phyloP scores from a whole-genome alignment of 2,329 filamentous ascomycete genomes.

The Cercospora sojina region DNA sequence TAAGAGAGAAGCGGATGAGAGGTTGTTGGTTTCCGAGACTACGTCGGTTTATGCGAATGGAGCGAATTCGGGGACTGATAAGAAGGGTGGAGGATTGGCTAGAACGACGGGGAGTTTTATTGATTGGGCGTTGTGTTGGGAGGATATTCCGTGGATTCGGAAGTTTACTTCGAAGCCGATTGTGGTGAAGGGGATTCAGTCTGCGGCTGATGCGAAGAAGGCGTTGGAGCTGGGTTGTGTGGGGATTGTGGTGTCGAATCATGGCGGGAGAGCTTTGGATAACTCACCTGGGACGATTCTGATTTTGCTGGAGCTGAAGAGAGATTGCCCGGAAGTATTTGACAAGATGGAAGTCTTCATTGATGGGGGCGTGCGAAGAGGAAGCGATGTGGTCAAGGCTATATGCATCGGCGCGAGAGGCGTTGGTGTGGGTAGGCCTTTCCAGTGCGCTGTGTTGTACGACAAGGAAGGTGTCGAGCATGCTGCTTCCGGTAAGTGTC shows the following conservation, averaged over 20 bases:
- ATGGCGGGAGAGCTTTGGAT: constrained; percentile 54
- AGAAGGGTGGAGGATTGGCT: constrained; percentile 56
- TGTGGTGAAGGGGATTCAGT: constrained; percentile 47
- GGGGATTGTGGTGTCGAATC: constrained; percentile 53
- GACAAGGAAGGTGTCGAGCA: constrained; percentile 55
- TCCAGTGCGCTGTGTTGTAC: constrained; percentile 61
- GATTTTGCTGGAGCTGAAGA: constrained; percentile 62
- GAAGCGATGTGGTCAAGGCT: constrained; percentile 67
- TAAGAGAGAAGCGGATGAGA: constrained; percentile 54
- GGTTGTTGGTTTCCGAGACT: constrained; percentile 48
- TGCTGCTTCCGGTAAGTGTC: constrained; percentile 54
- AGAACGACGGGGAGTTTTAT: constrained; percentile 58
- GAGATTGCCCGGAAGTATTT: constrained; percentile 61
- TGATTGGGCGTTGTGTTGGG: constrained; percentile 54
- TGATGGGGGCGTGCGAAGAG: constrained; percentile 63
- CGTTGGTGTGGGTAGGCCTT: constrained; percentile 61
- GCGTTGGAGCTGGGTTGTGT: constrained; percentile 46
- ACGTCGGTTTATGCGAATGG: constrained; percentile 66
- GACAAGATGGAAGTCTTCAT: constrained; percentile 61
- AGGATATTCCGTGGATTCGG: constrained; percentile 48
- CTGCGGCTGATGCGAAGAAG: constrained; percentile 44
- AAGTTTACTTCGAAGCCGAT: constrained; percentile 50
- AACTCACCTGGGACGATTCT: constrained; percentile 55
- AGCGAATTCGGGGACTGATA: constrained; percentile 50
- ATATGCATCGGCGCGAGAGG: constrained; percentile 63